Conservation (phyloP, 768 basidiomycete species). For the Neoboletus brunneissimus region DNA sequence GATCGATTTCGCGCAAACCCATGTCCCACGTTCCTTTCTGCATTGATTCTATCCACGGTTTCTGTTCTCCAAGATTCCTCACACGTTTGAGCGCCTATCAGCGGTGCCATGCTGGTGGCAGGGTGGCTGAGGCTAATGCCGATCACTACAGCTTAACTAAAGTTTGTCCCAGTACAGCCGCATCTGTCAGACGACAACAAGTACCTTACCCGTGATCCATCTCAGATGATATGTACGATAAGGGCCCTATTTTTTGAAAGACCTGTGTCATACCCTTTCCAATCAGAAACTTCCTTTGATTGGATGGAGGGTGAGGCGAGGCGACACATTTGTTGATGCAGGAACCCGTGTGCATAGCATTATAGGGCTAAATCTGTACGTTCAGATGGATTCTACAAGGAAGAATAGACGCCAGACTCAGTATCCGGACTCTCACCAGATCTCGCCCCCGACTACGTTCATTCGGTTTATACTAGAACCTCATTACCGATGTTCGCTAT, state of each 20-base stretch:
- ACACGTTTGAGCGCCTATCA: neutral
- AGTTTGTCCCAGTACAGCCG: neutral
- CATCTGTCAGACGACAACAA: neutral
- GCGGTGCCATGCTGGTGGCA: neutral
- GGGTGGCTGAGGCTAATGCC: neutral
- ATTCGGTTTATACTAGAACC: too few species aligned
- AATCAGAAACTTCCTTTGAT: too few species aligned
- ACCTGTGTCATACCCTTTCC: too few species aligned
- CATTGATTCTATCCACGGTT: neutral
- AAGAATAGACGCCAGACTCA: neutral
- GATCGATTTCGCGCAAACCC: neutral
- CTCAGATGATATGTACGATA: neutral
- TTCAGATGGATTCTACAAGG: too few species aligned
- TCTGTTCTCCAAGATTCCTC: neutral
- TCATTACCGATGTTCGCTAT: too few species aligned
- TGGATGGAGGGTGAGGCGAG: neutral
- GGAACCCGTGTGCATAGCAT: neutral
- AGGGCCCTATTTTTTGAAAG: neutral
- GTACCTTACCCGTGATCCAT: neutral
- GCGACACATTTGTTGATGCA: neutral
- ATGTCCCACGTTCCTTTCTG: neutral
- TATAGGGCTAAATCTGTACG: neutral
- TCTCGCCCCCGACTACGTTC: neutral
- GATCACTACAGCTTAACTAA: conserved; percentile 1
- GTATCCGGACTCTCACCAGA: neutral